These are phyloP conservation scores for Phytophthora hibernalis DNA, from an alignment of 352 stramenopile species.

Conservation along the genomic window DNA sequence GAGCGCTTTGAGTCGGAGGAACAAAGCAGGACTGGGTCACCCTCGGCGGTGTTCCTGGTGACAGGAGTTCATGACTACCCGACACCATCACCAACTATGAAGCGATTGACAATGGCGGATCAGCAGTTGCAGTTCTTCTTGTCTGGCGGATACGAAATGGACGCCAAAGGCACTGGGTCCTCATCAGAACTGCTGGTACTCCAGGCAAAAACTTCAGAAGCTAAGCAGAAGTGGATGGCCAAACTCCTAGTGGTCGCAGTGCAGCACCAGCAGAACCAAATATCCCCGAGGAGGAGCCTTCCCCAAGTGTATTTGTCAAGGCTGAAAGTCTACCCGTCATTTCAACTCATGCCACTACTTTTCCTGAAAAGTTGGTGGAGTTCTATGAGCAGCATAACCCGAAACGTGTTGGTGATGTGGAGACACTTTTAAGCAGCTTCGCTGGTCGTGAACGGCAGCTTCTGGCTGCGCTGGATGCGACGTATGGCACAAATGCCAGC, in stretches of 20 bases:
- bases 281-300: background rate
- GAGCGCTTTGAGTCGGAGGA: constrained; percentile 53
- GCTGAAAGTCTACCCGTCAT: background rate
- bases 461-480: constrained; percentile 65
- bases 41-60: constrained; percentile 49
- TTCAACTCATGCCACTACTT: constrained; percentile 27
- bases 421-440: constrained; percentile 71
- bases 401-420: constrained; percentile 87
- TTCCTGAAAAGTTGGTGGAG: constrained; percentile 67
- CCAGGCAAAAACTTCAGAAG: constrained; percentile 43
- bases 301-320: background rate
- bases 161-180: background rate
- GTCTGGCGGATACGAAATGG: constrained; percentile 25
- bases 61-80: constrained; percentile 55
- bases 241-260: constrained; percentile 57
- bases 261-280: constrained; percentile 27
- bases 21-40: constrained; percentile 46
- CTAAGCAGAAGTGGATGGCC: constrained; percentile 62
- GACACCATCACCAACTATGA: constrained; percentile 39
- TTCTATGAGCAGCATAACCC: constrained; percentile 94
- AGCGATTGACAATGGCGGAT: constrained; percentile 9
- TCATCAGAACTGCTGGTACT: constrained; percentile 44
- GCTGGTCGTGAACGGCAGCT: constrained; percentile 60
- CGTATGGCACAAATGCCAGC: constrained; percentile 57
- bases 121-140: constrained; percentile 38